Evolutionary conservation across 2,329 filamentous ascomycete species (phyloP), one percentile per base, ranked within the genome.

Genomic region (Neonectria hederae): DNA sequence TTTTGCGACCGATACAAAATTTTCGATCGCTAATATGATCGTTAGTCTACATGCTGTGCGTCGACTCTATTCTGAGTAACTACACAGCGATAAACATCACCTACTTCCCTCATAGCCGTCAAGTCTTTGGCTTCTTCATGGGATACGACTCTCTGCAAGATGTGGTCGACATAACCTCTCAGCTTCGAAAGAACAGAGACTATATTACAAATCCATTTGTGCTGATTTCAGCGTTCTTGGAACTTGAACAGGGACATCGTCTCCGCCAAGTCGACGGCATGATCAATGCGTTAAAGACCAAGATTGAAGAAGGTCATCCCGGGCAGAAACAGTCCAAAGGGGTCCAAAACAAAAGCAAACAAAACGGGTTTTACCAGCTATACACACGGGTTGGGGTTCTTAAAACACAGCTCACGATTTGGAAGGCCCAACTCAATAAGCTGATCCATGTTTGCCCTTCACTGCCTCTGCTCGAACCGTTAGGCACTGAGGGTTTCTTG

Each of bases 131-230:
- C 11, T 32, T 63, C 5, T 60, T 58, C 24, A 40, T 63, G 2
- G 61, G 56, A n/a, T 63, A 52, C 43, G 26, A 19, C 4, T 43
- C 40, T 21, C 13, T 17, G 1, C 10, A 38, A 13, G 60, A 59
- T 5, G 40, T 59, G 6, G 30, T 19, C 2, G 21, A 49, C 2
- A 63, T 60, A 55, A 26, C 26, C 13, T 40, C 14, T 4, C 51
- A 35, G 11, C 56, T 63, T 24, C 45, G n/a, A n/a, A 28, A 24
- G 10, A 60, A 63, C 61, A 54, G 26, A 24, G 56, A 19, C 1
- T 63, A 54, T 19, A 5, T 54, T 7, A n/a, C 60, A 6, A 59
- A 60, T 26, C 61, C 61, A 14, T 63, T 63, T 28, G 56, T 60
- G 13, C 42, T 63, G 2, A 8, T 63, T 32, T 42, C 40, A 3